Percentiles rank a stretch among this genome's conserved stretches.
Evolutionary conservation across 352 stramenopile genomes (phyloP).

Genomic region (Globisporangium solare): DNA sequence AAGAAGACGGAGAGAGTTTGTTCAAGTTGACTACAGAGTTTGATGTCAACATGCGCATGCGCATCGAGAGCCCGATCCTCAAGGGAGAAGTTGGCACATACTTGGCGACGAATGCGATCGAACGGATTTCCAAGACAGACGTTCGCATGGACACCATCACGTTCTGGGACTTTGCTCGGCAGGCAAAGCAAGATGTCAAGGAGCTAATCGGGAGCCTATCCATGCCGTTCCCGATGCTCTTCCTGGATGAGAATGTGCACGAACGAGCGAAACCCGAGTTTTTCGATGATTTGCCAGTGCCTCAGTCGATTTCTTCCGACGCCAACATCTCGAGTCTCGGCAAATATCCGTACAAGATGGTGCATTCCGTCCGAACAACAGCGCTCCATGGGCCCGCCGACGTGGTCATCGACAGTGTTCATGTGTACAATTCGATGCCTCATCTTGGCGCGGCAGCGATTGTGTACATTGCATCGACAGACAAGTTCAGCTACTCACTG

Average conservation of each 20-base stretch:
- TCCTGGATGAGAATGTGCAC: neutral
- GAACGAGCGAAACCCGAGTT: neutral
- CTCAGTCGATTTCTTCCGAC: constrained; percentile 22
- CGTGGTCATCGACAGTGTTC: neutral
- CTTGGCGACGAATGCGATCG: constrained; percentile 1
- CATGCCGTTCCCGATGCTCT: neutral
- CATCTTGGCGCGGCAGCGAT: neutral
- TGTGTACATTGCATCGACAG: constrained; percentile 5
- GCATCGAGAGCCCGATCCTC: neutral
- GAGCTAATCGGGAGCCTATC: neutral
- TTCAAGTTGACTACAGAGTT: constrained; percentile 1
- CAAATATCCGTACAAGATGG: constrained; percentile 25
- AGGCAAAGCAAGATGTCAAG: neutral
- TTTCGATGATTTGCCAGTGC: neutral
- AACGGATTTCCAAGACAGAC: neutral
- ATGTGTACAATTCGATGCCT: neutral
- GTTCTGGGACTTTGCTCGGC: constrained; percentile 3
- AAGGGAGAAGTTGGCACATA: constrained; percentile 1
- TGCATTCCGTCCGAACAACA: constrained; percentile 20
- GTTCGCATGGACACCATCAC: neutral
- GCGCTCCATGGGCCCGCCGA: neutral
- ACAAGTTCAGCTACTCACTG: neutral
- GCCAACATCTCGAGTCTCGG: constrained; percentile 21
- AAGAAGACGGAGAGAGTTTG: neutral
- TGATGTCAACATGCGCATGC: constrained; percentile 2